phyloP scores from a whole-genome alignment of 129 eudicot species.

The Helianthus tuberosus region DNA sequence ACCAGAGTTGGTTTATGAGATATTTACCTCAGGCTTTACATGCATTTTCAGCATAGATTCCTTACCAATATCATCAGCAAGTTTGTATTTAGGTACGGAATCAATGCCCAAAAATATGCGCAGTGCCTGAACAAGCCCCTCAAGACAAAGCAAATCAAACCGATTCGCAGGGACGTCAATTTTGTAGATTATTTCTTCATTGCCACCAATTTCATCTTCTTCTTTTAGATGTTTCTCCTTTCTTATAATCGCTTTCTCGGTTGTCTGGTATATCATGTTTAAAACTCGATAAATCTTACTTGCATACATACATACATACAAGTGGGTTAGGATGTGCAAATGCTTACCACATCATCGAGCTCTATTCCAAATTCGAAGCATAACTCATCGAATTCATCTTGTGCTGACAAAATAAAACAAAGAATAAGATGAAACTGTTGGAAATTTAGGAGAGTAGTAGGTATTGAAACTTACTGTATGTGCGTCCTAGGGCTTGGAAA shows the following conservation, averaged over 20 bases:
- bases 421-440: neutral
- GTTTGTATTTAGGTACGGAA: constrained; percentile 63
- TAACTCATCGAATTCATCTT: constrained; percentile 74
- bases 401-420: constrained; percentile 39
- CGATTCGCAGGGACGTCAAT: constrained; percentile 93
- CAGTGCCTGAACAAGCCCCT: constrained; percentile 85
- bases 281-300: constrained; percentile 8
- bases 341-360: constrained; percentile 88
- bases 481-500: constrained; percentile 68
- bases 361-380: constrained; percentile 92
- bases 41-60: constrained; percentile 87
- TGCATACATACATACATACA: neutral
- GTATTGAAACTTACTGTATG: constrained; percentile 51
- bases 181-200: constrained; percentile 85
- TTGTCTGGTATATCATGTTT: constrained; percentile 55
- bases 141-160: constrained; percentile 99
- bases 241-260: constrained; percentile 88
- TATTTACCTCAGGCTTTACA: constrained; percentile 77
- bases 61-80: constrained; percentile 34
- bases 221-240: constrained; percentile 89
- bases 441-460: neutral
- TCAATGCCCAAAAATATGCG: constrained; percentile 73
- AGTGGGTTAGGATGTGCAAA: neutral
- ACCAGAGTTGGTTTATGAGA: constrained; percentile 11
- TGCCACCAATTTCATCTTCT: constrained; percentile 58